These are phyloP conservation scores for Sonneratia alba DNA, from an alignment of 345 rosid genomes.

Conservation along the genomic window DNA sequence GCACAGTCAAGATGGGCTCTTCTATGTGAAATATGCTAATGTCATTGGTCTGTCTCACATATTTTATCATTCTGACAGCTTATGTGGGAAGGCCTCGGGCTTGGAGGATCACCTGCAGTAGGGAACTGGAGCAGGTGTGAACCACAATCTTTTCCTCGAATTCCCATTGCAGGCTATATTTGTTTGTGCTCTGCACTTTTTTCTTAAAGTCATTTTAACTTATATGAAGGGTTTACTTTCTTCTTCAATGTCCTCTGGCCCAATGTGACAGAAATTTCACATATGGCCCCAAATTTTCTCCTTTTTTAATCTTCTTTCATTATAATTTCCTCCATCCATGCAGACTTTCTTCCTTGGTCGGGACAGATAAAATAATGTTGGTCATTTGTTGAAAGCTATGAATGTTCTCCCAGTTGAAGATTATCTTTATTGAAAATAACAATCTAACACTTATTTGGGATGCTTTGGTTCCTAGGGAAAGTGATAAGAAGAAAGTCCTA, in stretches of 20 bases:
- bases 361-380: not conserved
- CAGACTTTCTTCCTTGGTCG: not conserved
- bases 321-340: not conserved
- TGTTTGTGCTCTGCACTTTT: not conserved
- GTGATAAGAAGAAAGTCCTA: conserved; percentile 54
- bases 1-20: not conserved
- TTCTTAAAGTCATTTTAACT: not conserved
- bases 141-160: not conserved
- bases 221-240: not conserved
- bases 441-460: not conserved
- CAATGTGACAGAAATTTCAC: not conserved
- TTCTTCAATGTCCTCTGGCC: not conserved
- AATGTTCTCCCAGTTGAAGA: not conserved
- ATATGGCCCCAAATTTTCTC: not conserved
- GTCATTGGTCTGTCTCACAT: not conserved
- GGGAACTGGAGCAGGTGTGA: conserved; percentile 77
- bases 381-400: not conserved
- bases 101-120: conserved; percentile 58
- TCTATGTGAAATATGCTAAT: not conserved
- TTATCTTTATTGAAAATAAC: not conserved
- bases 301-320: not conserved
- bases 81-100: conserved; percentile 89
- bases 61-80: conserved; percentile 36
- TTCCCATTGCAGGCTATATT: not conserved
- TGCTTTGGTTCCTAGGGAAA: conserved; percentile 26